Evolutionary conservation across 129 eudicot species (phyloP).

Genomic region (Tanacetum coccineum): DNA sequence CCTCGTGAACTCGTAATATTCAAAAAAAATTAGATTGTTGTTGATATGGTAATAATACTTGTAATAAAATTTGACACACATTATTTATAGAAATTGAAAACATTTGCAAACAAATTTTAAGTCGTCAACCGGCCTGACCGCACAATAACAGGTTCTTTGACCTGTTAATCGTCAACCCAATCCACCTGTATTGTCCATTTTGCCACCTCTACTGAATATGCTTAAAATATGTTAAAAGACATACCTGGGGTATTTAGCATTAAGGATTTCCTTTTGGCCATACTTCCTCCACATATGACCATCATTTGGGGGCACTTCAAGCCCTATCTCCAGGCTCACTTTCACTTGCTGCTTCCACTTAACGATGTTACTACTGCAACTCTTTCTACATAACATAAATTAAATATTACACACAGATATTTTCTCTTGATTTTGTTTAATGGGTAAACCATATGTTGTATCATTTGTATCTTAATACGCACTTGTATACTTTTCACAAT

Average conservation of each 20-base stretch:
- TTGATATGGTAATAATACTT: too few species aligned
- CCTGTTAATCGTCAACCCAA: too few species aligned
- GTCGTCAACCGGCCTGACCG: too few species aligned
- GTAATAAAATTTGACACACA: too few species aligned
- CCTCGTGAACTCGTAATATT: too few species aligned
- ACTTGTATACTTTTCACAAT: too few species aligned
- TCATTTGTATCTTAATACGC: not conserved
- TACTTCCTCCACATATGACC: constrained; percentile 73
- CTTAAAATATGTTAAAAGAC: not conserved
- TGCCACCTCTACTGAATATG: too few species aligned
- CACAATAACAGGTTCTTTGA: too few species aligned
- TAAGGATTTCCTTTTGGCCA: constrained; percentile 62
- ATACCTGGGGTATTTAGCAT: constrained; percentile 64
- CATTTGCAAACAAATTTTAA: too few species aligned
- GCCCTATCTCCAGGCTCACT: constrained; percentile 34
- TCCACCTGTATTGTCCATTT: too few species aligned
- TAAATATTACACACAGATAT: not conserved
- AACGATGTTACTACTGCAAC: constrained; percentile 11
- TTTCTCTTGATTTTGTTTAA: not conserved
- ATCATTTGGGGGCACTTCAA: constrained; percentile 48
- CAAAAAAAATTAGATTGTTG: too few species aligned
- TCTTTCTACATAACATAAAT: constrained; percentile 27
- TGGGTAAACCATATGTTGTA: not conserved
- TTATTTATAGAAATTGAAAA: not conserved
- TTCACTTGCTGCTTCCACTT: constrained; percentile 35